Percentiles rank a stretch among this genome's conserved stretches.
Evolutionary conservation across 345 rosid genomes (phyloP).

Genomic region (Salix caprea): DNA sequence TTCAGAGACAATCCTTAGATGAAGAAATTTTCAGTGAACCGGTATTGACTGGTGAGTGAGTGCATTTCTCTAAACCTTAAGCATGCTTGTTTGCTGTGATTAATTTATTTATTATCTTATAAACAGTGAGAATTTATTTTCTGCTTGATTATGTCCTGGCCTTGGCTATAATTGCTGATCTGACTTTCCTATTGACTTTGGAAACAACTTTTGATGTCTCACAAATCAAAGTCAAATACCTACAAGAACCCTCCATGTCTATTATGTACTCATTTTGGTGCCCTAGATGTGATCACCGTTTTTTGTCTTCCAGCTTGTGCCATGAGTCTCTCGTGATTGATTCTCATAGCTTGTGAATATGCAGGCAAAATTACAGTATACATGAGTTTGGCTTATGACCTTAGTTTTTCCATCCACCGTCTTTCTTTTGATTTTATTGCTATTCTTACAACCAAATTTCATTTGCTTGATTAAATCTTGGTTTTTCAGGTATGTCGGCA

Average conservation of each 20-base stretch:
- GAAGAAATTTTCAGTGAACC: constrained; percentile 66
- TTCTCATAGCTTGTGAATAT: not conserved
- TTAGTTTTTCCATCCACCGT: not conserved
- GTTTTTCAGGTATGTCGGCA: constrained; percentile 62
- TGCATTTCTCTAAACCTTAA: constrained; percentile 19
- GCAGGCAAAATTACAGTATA: not conserved
- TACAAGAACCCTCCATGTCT: not conserved
- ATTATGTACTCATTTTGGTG: not conserved
- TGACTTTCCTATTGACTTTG: not conserved
- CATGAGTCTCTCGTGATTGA: not conserved
- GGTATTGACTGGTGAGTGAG: constrained; percentile 74
- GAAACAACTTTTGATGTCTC: not conserved
- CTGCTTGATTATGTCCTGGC: not conserved
- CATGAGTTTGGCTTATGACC: not conserved
- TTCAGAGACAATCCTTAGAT: constrained; percentile 74
- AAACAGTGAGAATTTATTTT: not conserved
- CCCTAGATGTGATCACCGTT: not conserved
- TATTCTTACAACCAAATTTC: not conserved
- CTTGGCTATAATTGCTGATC: not conserved
- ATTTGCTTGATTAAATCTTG: constrained; percentile 1
- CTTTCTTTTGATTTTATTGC: not conserved
- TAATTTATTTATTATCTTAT: not conserved
- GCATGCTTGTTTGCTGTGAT: not conserved
- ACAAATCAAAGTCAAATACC: not conserved
- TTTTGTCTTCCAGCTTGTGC: not conserved